Base-by-base conservation (phyloP, 2,329 filamentous ascomycete species). In the Monosporascus cannonballus region DNA sequence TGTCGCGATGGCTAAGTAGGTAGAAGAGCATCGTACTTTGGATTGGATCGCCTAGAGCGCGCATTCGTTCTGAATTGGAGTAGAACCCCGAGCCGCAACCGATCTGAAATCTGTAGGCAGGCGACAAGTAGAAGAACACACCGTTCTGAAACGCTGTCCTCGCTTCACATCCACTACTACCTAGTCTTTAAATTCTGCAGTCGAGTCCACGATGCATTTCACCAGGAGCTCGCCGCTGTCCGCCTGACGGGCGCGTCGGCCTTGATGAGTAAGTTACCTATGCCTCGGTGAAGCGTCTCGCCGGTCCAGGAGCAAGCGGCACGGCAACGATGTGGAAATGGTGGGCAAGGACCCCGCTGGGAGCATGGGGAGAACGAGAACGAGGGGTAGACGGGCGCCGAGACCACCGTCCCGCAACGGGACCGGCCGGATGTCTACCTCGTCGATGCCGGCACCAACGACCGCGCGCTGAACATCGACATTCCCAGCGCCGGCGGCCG, bases 381-480 rank as follows among this genome's bases (percentile, higher is more conserved):
- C 47, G 70, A 73, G 56, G 71, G 70, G 7, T 71, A 66, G 64
- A 63, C 64, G 7, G 67, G 66, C 51, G 70, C 69, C 1, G 54
- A 58, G 30, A 27, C 27, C 17, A 62, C 64, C 11, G 58, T 68
- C 9, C 57, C 64, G 1, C 38, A 54, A 30, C 38, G 54, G 30
- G 61, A 63, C 50, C 60, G 61, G 53, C 72, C 73, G 1, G 69
- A 73, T 50, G 25, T 73, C 14, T 61, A 73, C 42, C 57, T 71
- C 7, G 53, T 74, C 52, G 71, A 74, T 52, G 67, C 61, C 7
- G 72, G 72, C 2, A 70, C 71, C 15, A 74, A 74, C 54, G 72
- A 75, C 56, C 70, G 69, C 56, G 54, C 63, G 30, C 65, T 64
- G 30, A 58, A 67, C 53, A 54, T 64, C 17, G 61, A 69, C 49